Evolutionary conservation across 2,329 filamentous ascomycete species (phyloP).

Genomic region (Diaporthe sp.): DNA sequence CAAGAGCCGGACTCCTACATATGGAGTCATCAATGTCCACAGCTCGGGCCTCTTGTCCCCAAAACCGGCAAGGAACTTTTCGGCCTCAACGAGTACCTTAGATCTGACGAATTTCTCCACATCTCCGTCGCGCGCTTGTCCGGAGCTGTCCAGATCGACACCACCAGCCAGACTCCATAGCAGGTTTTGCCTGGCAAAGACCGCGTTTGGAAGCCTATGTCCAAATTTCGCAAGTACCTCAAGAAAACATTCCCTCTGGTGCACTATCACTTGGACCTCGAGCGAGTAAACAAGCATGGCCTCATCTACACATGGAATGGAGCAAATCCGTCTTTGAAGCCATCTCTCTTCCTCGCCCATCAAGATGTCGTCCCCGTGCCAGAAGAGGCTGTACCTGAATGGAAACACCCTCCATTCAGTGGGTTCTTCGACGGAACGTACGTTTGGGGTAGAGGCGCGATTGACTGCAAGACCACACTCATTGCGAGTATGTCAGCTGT

Average conservation of each 20-base stretch:
- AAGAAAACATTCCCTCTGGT: constrained; percentile 57
- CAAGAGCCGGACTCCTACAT: background rate
- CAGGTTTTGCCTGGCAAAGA: constrained; percentile 10
- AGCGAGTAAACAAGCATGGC: constrained; percentile 70
- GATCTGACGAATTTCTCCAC: constrained; percentile 42
- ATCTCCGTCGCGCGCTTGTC: constrained; percentile 46
- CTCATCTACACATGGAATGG: constrained; percentile 71
- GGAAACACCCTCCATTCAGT: constrained; percentile 72
- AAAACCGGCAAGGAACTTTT: constrained; percentile 37
- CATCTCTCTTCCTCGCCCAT: constrained; percentile 72
- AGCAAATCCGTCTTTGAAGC: constrained; percentile 61
- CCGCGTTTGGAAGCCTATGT: constrained; percentile 21
- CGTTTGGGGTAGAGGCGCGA: constrained; percentile 72
- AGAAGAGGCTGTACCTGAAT: constrained; percentile 60
- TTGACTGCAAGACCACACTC: constrained; percentile 73
- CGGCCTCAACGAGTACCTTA: constrained; percentile 42
- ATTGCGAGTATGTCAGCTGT: constrained; percentile 68
- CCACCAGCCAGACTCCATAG: constrained; percentile 46
- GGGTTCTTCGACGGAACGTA: constrained; percentile 68
- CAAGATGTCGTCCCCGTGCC: constrained; percentile 74
- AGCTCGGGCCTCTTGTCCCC: constrained; percentile 43
- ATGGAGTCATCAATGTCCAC: constrained; percentile 41
- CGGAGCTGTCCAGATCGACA: constrained; percentile 49
- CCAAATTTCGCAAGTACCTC: constrained; percentile 24
- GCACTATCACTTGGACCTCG: constrained; percentile 60